Conservation (phyloP, 2,329 filamentous ascomycete genomes). For the Arachnomyces sp. region DNA sequence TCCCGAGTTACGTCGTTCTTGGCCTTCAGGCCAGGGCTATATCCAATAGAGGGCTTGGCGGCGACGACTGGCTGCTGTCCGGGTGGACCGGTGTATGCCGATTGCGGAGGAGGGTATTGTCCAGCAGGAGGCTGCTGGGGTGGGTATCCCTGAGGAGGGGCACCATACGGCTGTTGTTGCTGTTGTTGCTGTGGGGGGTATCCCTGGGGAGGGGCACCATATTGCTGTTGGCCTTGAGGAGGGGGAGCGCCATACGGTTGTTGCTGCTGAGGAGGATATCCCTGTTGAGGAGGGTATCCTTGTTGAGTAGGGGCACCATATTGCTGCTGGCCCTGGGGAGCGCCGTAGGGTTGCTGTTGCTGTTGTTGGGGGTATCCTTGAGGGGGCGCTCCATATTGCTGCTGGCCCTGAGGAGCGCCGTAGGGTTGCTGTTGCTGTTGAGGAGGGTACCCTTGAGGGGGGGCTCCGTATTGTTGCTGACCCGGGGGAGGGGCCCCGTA, state of each 20-base stretch:
- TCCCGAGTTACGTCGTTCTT: conserved; percentile 58
- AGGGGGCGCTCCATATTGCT: too few species aligned
- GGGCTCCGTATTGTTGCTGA: too few species aligned
- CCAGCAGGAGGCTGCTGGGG: conserved; percentile 19
- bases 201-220: conserved; percentile 20
- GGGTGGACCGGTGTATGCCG: conserved; percentile 21
- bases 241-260: conserved; percentile 9
- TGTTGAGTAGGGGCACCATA: too few species aligned
- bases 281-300: too few species aligned
- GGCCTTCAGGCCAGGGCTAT: conserved; percentile 62
- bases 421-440: too few species aligned
- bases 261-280: too few species aligned
- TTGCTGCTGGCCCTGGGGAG: too few species aligned
- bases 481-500: too few species aligned
- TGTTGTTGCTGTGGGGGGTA: conserved; percentile 17
- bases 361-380: too few species aligned
- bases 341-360: too few species aligned
- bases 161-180: conserved; percentile 13
- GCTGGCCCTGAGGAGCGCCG: too few species aligned
- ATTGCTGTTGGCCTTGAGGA: conserved; percentile 15
- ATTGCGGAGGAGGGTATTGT: conserved; percentile 20
- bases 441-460: too few species aligned
- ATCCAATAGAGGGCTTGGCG: conserved; percentile 63
- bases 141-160: conserved; percentile 35
- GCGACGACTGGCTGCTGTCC: conserved; percentile 37